These are phyloP conservation scores for Oryza glumipatula DNA, from an alignment of 176 grass and related monocot genomes.

Conservation along the genomic window DNA sequence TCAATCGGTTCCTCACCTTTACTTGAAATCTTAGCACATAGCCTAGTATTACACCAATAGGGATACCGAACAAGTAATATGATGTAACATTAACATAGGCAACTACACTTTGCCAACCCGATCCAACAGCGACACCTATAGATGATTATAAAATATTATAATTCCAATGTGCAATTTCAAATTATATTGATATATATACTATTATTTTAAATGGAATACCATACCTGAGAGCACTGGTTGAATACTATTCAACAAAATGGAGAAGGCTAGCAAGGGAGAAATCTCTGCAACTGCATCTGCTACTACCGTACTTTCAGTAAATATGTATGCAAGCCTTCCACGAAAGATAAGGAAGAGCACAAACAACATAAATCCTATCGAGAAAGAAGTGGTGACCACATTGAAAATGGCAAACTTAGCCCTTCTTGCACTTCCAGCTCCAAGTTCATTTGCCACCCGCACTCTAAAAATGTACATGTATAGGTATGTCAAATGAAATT, in stretches of 20 bases:
- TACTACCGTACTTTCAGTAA: conserved; percentile 33
- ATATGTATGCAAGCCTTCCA: conserved; percentile 49
- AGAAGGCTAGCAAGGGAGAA: conserved; percentile 76
- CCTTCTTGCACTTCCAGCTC: conserved; percentile 59
- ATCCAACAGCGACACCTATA: conserved; percentile 84
- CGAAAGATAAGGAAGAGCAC: conserved; percentile 54
- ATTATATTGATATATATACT: not conserved
- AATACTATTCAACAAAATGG: conserved; percentile 82
- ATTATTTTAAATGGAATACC: not conserved
- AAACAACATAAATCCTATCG: conserved; percentile 54
- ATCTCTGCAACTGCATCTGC: conserved; percentile 63
- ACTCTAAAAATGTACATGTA: conserved; percentile 41
- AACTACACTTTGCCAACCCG: conserved; percentile 75
- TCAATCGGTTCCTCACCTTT: conserved; percentile 43
- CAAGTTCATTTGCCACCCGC: conserved; percentile 79
- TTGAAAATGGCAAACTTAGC: conserved; percentile 60
- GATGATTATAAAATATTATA: not conserved
- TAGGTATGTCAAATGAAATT: not conserved
- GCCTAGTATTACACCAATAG: conserved; percentile 73
- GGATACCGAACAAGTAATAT: conserved; percentile 86
- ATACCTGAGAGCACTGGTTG: conserved; percentile 87
- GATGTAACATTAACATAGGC: conserved; percentile 89
- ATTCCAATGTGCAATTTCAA: too few relatives aligned
- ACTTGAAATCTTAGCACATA: conserved; percentile 65
- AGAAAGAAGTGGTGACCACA: conserved; percentile 50